These are phyloP conservation scores for Myriosclerotinia duriaeana DNA, from an alignment of 2,329 filamentous ascomycete genomes.

Conservation along the genomic window DNA sequence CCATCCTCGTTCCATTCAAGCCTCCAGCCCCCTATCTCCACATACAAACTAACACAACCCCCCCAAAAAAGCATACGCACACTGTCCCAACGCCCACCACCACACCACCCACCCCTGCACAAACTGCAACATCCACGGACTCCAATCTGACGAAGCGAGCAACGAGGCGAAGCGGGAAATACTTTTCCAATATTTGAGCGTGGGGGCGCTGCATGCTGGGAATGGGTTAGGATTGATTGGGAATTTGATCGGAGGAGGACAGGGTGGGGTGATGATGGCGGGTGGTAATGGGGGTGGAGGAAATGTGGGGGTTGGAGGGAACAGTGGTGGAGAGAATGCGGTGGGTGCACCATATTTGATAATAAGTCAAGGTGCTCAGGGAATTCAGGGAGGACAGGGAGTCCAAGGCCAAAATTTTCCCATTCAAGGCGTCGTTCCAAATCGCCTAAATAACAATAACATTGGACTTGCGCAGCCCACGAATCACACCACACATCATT, in stretches of 20 bases:
- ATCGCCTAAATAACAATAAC: constrained; percentile 14
- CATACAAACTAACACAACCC: not conserved
- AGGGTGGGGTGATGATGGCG: not conserved
- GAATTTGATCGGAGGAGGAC: not conserved
- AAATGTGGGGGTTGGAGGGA: not conserved
- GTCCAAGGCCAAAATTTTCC: too few relatives aligned
- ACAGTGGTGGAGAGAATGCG: not conserved
- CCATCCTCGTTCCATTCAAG: too few relatives aligned
- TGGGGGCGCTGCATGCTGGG: not conserved
- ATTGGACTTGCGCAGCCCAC: not conserved
- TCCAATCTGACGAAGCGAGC: not conserved
- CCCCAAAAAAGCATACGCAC: not conserved
- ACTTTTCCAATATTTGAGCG: not conserved
- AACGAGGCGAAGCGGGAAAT: not conserved
- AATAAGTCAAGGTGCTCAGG: not conserved
- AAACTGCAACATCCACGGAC: not conserved
- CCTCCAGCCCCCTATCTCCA: too few relatives aligned
- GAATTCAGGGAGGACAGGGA: not conserved
- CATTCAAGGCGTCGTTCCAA: not conserved
- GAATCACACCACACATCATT: not conserved
- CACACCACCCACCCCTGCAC: not conserved
- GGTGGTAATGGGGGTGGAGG: not conserved
- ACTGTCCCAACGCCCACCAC: not conserved
- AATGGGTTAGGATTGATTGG: not conserved
- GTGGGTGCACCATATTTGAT: not conserved